Evolutionary conservation across 2,329 filamentous ascomycete species (phyloP), one percentile per base, ranked within the genome.

Genomic region (Fusarium fracticaudum): DNA sequence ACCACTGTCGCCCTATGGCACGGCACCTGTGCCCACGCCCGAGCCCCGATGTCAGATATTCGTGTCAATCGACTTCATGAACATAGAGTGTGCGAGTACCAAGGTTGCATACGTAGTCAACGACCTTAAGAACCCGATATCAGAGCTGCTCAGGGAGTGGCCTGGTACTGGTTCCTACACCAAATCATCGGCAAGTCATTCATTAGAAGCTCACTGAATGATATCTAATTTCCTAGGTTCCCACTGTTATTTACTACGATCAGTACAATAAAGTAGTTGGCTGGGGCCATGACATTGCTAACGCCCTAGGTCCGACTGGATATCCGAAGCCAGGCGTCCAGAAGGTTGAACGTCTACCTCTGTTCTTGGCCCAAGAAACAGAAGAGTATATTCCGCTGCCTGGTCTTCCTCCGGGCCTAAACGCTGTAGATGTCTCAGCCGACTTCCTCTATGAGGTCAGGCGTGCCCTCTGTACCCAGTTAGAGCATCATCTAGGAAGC

Each of bases 41-140:
- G 31, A 51, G 0, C 15, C 48, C 4, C 6, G 3, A 20, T 35
- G 0, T 51, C 29, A 51, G 15, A 14, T 51, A 1, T 51, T 51
- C 10, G 48, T 51, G 6, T 14, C 48, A 18, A 51, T 51, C 29
- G 22, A 51, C 22, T 51, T 51, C 48, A 51, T 51, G 22, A 51
- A 24, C 4, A 24, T 51, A 20, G 48, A 24, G 0, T 1, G 22
- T 10, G 29, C 22, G 2, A 33, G 15, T 1, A 51, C 48, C 22
- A 51, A 1, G 0, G 48, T 51, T 5, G 48, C 48, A 20, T 51
- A 24, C 17, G 31, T 24, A 5, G 15, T 51, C 22, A 8, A 24
- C 4, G 22, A 35, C 22, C 15, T 51, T 11, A 6, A 24, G 17
- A 33, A 11, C 12, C 48, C 48, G 8, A 24, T 51, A 51, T 24